Evolutionary conservation across 768 basidiomycete genomes (phyloP), one percentile per base, ranked within the genome.

Genomic region (Hypholoma fasciculare): DNA sequence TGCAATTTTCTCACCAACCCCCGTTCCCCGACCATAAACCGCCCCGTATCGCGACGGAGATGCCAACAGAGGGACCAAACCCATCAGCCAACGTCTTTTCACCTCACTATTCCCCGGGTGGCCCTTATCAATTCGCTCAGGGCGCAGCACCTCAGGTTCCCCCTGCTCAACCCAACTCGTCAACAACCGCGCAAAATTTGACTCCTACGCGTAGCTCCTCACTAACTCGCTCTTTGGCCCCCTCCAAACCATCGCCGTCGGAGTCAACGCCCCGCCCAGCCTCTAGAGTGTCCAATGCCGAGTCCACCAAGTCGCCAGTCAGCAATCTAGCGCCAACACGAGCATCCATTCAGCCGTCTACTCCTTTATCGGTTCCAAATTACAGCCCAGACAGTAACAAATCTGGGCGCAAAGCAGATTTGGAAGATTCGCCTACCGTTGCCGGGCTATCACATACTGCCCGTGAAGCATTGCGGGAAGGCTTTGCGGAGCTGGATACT

Each of bases 381-480:
- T 16, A 8, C 7, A 19, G 8, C 11, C 16, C 9, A 17, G 17
- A n/a, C 13, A 36, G 5, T 19, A 36, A 13, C 13, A 8, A 27
- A 20, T 37, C 3, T 19, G 19, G 26, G n/a, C n/a, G n/a, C 9
- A 13, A 42, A 3, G 38, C 38, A 9, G 40, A 43, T 23, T 30
- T 39, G 20, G 26, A 39, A 4, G 51, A 52, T 1, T 57, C 56
- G 13, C 56, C 56, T 23, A 57, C 56, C 4, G 17, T 57, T 16
- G 44, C 51, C 17, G 19, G 50, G 5, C 9, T 58, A 9, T 20
- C 51, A 7, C 30, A 49, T 1, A 14, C 9, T 0, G 40, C 50
- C 5, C 26, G 36, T 9, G 34, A 52, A 20, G 37, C 43, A 2
- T 34, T 58, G 8, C 17, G 5, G 4, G 17, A 38, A 1, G 57